Evolutionary conservation across 164 flowering plant genomes (phyloP), one percentile per base, ranked within the genome.

Genomic region (Sedum album): DNA sequence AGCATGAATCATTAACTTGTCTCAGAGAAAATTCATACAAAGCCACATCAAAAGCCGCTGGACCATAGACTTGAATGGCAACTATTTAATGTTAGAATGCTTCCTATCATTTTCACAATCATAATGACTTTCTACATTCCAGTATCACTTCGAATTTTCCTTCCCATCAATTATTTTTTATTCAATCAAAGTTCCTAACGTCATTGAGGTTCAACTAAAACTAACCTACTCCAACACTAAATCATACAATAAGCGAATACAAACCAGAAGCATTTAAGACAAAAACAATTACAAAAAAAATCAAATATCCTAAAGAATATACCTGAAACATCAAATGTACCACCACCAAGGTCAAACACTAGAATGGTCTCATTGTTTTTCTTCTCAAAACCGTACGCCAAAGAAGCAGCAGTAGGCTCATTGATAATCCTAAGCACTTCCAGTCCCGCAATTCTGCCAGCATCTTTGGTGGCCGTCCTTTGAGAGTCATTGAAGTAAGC

Each of bases 321-420:
- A 51, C 57, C 57, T 51, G 57, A 51, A 23, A 51, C 57, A 51
- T 51, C 57, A 51, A 51, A 51, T 51, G 57, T 51, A 51, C 57
- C 57, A 10, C 57, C 57, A 5, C 57, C 57, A 23, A 51, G 57
- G 28, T 51, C 57, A 21, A 51, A 51, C 57, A 51, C 57, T n/a
- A 51, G 26, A 51, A 51, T 51, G 57, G 57, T 51, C 28, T 51
- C 57, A 51, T 51, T 51, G 57, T 23, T 51, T 11, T 51, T 51
- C 57, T 51, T 51, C 57, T 51, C 57, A 51, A 51, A 51, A 6
- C 57, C 57, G 21, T 51, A 51, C 21, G 57, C 57, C 57, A 51
- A 51, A 51, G 57, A 51, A 23, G 57, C 57, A 21, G 57, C 57
- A 51, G 57, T 51, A n/a, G 57, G 57, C 14, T 51, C 57, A 51